Conservation (phyloP, 371 early-diverging fungal genomes). For the Apophysomyces ossiformis region DNA sequence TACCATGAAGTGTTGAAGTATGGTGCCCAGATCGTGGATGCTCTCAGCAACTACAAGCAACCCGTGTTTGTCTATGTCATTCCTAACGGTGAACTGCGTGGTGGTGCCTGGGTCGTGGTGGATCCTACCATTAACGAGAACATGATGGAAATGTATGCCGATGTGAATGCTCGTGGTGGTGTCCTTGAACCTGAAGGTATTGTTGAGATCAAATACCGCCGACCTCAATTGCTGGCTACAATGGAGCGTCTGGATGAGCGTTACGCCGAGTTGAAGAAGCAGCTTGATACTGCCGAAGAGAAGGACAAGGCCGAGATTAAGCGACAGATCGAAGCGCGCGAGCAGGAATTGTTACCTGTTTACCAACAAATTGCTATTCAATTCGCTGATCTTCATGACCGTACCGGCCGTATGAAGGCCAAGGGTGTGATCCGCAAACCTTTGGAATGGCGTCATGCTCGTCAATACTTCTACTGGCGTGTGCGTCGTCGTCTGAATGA, state of each 20-base stretch:
- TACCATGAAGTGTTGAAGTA: constrained; percentile 97
- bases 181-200: constrained; percentile 99
- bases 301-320: constrained; percentile 67
- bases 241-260: constrained; percentile 90
- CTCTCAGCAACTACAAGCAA: constrained; percentile 90
- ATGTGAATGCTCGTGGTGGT: constrained; percentile 90
- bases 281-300: constrained; percentile 56
- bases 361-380: constrained; percentile 95
- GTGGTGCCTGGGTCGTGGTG: constrained; percentile 99
- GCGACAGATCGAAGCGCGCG: constrained; percentile 76
- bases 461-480: constrained; percentile 94
- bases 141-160: constrained; percentile 99
- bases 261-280: constrained; percentile 75
- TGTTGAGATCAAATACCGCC: constrained; percentile 98
- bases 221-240: constrained; percentile 86
- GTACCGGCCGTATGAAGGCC: constrained; percentile 95
- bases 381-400: constrained; percentile 98
- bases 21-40: constrained; percentile 98
- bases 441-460: constrained; percentile 82
- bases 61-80: constrained; percentile 98
- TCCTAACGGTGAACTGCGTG: constrained; percentile 96
- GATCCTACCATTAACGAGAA: constrained; percentile 98
- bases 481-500: constrained; percentile 81
- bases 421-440: constrained; percentile 88
- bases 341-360: constrained; percentile 85